Evolutionary conservation across 2,329 filamentous ascomycete species (phyloP).

Genomic region (Trichophyton benhamiae): DNA sequence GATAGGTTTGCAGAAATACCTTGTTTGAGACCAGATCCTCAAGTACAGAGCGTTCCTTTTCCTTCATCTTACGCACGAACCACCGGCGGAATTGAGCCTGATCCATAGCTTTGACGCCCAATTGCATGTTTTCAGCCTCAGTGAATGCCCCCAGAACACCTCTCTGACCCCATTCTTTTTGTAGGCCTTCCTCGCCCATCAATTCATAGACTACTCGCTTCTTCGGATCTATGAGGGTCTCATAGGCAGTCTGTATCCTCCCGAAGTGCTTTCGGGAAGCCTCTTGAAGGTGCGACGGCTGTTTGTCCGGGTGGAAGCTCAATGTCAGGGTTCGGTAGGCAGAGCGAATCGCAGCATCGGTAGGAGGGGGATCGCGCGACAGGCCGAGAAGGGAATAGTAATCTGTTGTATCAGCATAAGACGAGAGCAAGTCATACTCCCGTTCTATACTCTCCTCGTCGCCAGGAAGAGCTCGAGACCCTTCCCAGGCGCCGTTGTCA

Average conservation of each 20-base stretch:
- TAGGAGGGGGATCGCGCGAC: conserved; percentile 28
- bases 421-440: conserved; percentile 10
- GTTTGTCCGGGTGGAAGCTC: conserved; percentile 37
- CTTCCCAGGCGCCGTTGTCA: not conserved
- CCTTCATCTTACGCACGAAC: conserved; percentile 32
- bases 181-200: conserved; percentile 30
- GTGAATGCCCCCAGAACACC: conserved; percentile 23
- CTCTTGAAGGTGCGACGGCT: conserved; percentile 28
- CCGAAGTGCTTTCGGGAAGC: conserved; percentile 29
- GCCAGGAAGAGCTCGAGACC: not conserved
- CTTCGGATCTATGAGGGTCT: conserved; percentile 29
- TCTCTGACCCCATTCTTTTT: conserved; percentile 24
- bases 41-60: conserved; percentile 26
- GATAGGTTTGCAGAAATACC: conserved; percentile 20
- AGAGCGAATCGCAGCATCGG: conserved; percentile 31
- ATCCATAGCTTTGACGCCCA: conserved; percentile 29
- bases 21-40: conserved; percentile 27
- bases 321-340: conserved; percentile 34
- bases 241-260: conserved; percentile 31
- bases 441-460: conserved; percentile 5
- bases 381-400: conserved; percentile 34
- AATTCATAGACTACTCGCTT: conserved; percentile 35
- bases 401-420: conserved; percentile 19
- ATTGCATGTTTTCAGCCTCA: conserved; percentile 20
- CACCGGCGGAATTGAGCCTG: conserved; percentile 30